phyloP scores from a whole-genome alignment of 768 basidiomycete species.

The Pleurotus pulmonarius region DNA sequence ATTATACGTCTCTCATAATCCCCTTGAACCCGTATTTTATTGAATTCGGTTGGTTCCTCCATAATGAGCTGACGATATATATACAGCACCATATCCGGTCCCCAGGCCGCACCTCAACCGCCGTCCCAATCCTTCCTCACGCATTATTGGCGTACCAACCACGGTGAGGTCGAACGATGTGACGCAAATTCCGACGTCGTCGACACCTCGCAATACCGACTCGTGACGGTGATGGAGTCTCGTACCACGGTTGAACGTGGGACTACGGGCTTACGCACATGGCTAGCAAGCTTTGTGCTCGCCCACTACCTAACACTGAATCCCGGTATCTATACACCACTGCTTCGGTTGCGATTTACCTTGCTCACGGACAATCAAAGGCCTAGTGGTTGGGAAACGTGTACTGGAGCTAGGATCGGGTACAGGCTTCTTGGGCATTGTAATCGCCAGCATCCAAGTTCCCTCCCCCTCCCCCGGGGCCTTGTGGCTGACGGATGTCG shows the following conservation, averaged over 20 bases:
- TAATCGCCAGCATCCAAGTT: constrained; percentile 56
- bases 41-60: background rate
- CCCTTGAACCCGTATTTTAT: constrained; percentile 28
- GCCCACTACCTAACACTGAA: constrained; percentile 57
- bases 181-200: constrained; percentile 7
- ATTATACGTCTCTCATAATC: constrained; percentile 48
- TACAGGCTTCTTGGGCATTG: constrained; percentile 67
- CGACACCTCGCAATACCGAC: constrained; percentile 28
- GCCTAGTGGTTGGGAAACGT: constrained; percentile 36
- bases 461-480: constrained; percentile 9
- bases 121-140: constrained; percentile 63
- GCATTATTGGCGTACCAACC: constrained; percentile 49
- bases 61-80: constrained; percentile 2
- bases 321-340: constrained; percentile 36
- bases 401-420: constrained; percentile 78
- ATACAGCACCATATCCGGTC: background rate
- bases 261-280: constrained; percentile 78
- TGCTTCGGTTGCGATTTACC: constrained; percentile 2
- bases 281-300: constrained; percentile 68
- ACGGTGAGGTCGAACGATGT: background rate
- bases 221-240: constrained; percentile 67
- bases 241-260: constrained; percentile 70
- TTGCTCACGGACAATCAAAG: constrained; percentile 20
- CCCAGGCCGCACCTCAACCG: constrained; percentile 10
- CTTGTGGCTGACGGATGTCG: constrained; percentile 61